Conservation (phyloP, 2,329 filamentous ascomycete genomes). For the Graphilbum fragrans region DNA sequence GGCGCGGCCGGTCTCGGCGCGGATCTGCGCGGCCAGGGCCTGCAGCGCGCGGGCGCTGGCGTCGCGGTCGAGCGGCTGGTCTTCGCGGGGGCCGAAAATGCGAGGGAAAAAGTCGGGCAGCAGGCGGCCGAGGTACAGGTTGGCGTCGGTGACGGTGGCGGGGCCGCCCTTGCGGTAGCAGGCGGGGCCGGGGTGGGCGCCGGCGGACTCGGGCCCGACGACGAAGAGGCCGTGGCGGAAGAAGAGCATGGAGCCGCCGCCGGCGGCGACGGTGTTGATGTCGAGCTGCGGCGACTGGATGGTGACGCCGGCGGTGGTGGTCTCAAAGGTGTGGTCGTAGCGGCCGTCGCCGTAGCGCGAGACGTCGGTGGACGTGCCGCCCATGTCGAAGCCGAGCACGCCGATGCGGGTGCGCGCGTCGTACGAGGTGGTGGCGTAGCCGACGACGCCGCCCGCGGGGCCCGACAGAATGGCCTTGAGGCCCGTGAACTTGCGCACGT, state of each 20-base stretch:
- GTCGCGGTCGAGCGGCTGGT: conserved; percentile 64
- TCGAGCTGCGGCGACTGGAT: conserved; percentile 88
- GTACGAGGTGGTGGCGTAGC: conserved; percentile 84
- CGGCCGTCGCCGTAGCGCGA: conserved; percentile 75
- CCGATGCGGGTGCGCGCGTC: conserved; percentile 71
- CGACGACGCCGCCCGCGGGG: conserved; percentile 85
- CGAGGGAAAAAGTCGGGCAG: conserved; percentile 88
- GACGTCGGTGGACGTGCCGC: conserved; percentile 84
- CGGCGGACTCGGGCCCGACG: conserved; percentile 80
- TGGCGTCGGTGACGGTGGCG: conserved; percentile 87
- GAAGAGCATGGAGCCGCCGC: conserved; percentile 74
- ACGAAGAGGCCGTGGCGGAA: conserved; percentile 85
- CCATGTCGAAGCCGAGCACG: conserved; percentile 94
- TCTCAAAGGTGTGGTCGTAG: conserved; percentile 91
- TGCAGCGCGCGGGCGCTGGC: conserved; percentile 66
- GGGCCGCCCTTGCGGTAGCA: conserved; percentile 87
- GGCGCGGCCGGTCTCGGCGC: conserved; percentile 56
- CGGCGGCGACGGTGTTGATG: conserved; percentile 90
- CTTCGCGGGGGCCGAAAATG: conserved; percentile 84
- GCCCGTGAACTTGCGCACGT: conserved; percentile 73
- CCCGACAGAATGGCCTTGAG: conserved; percentile 78
- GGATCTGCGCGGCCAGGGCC: conserved; percentile 66
- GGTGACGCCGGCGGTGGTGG: conserved; percentile 74
- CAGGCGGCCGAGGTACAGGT: conserved; percentile 71
- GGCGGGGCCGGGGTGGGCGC: conserved; percentile 79